Conservation (phyloP, 306 rosid species). For the Malus orientalis region DNA sequence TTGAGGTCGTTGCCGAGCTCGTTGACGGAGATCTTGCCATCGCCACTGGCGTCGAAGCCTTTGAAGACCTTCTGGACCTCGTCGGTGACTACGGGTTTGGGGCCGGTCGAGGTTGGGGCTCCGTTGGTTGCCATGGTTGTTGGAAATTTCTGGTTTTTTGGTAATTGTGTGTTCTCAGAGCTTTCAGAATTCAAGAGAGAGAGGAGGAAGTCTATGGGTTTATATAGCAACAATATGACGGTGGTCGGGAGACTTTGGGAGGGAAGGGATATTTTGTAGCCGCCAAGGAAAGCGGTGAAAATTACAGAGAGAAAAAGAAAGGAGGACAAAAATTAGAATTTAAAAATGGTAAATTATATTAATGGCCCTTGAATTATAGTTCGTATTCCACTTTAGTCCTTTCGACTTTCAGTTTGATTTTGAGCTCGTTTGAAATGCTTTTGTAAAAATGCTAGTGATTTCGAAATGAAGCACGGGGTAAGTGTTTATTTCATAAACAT, state of each 20-base stretch:
- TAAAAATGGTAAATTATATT: neutral
- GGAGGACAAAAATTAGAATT: neutral
- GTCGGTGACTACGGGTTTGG: slow-evolving; percentile 23
- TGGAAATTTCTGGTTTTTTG: neutral
- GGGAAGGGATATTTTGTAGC: neutral
- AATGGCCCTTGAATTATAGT: neutral
- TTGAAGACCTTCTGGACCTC: slow-evolving; percentile 57
- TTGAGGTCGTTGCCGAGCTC: slow-evolving; percentile 61
- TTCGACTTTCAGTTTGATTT: neutral
- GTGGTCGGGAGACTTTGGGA: neutral
- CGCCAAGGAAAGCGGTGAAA: neutral
- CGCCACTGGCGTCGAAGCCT: slow-evolving; percentile 79
- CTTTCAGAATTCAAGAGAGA: neutral
- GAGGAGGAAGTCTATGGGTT: neutral
- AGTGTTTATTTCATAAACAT: too few relatives aligned
- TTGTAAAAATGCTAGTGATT: too few relatives aligned
- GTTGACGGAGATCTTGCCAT: slow-evolving; percentile 70
- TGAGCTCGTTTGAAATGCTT: neutral
- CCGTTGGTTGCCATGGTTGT: slow-evolving; percentile 34
- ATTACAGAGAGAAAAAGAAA: neutral
- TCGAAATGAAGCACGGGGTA: too few relatives aligned
- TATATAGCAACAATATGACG: neutral
- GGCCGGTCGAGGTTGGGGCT: slow-evolving; percentile 15
- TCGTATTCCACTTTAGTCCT: too few relatives aligned
- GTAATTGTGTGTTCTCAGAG: neutral